Conservation (phyloP, 805 yeast species). For the Candida broadrunensis region DNA sequence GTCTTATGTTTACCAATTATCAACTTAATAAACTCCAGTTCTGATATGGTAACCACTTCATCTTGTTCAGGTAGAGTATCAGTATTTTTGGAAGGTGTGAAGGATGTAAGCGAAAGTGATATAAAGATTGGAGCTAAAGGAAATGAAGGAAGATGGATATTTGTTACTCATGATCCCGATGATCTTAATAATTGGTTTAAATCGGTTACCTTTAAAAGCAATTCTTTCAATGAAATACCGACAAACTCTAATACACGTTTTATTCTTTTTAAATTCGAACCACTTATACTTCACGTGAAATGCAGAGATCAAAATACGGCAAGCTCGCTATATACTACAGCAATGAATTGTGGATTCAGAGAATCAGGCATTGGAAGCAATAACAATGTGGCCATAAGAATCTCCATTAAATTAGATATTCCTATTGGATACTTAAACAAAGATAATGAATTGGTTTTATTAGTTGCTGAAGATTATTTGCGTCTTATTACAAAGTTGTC, state of each 20-base stretch:
- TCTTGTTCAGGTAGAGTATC: slow-evolving; percentile 87
- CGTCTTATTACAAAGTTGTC: slow-evolving; percentile 52
- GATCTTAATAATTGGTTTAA: slow-evolving; percentile 51
- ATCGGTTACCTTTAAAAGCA: slow-evolving; percentile 17
- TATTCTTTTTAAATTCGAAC: slow-evolving; percentile 77
- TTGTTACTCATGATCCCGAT: slow-evolving; percentile 64
- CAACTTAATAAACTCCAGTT: slow-evolving; percentile 56
- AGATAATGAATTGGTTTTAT: slow-evolving; percentile 23
- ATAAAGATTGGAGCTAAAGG: slow-evolving; percentile 76
- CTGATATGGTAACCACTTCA: slow-evolving; percentile 78
- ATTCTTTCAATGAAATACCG: slow-evolving; percentile 2
- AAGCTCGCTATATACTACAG: slow-evolving; percentile 57
- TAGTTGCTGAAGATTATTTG: slow-evolving; percentile 55
- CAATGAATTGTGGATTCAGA: slow-evolving; percentile 83
- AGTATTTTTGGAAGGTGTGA: slow-evolving; percentile 74
- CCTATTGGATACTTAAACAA: slow-evolving; percentile 64
- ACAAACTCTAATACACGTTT: slow-evolving; percentile 39
- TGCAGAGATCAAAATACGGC: slow-evolving; percentile 65
- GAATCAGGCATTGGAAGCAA: slow-evolving; percentile 85
- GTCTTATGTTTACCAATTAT: slow-evolving; percentile 70
- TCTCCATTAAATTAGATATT: slow-evolving; percentile 67
- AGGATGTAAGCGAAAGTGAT: slow-evolving; percentile 21
- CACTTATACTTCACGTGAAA: slow-evolving; percentile 79
- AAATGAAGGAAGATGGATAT: slow-evolving; percentile 79
- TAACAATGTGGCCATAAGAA: slow-evolving; percentile 73